Percentiles rank a stretch among this genome's conserved stretches.
These are phyloP conservation scores for Coemansia furcata DNA, from an alignment of 192 early-diverging fungal species.

Conservation along the genomic window DNA sequence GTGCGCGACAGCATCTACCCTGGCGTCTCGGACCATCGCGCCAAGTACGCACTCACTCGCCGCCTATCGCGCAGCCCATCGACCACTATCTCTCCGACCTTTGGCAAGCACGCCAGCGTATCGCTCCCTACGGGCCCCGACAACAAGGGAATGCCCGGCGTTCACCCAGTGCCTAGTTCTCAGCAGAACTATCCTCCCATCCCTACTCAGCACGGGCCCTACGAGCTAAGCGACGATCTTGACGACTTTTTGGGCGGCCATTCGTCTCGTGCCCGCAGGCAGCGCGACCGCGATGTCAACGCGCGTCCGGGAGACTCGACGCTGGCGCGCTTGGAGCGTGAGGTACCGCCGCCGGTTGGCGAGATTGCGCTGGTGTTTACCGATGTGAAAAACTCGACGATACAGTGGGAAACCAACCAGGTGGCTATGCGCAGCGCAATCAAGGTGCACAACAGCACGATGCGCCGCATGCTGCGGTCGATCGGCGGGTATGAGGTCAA, in stretches of 20 bases:
- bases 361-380: slow-evolving; percentile 88
- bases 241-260: slow-evolving; percentile 42
- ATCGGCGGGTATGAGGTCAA: slow-evolving; percentile 94
- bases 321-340: slow-evolving; percentile 64
- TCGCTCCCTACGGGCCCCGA: slow-evolving; percentile 17
- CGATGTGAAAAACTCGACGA: slow-evolving; percentile 91
- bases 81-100: slow-evolving; percentile 30
- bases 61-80: slow-evolving; percentile 50
- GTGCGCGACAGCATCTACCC: slow-evolving; percentile 54
- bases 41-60: slow-evolving; percentile 44
- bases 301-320: slow-evolving; percentile 54
- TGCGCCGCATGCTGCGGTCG: slow-evolving; percentile 76
- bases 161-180: slow-evolving; percentile 21
- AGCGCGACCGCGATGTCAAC: slow-evolving; percentile 47
- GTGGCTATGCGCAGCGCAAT: slow-evolving; percentile 83
- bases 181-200: slow-evolving; percentile 9
- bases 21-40: slow-evolving; percentile 43
- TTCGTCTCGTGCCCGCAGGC: slow-evolving; percentile 37
- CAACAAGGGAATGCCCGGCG: slow-evolving; percentile 14
- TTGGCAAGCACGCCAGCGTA: slow-evolving; percentile 27
- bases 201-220: slow-evolving; percentile 19
- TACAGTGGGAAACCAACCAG: slow-evolving; percentile 85
- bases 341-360: slow-evolving; percentile 80
- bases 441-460: slow-evolving; percentile 78
- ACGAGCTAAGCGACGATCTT: slow-evolving; percentile 42